Percentiles rank a stretch among this genome's conserved stretches.
These are phyloP conservation scores for Globisporangium megalacanthum DNA, from an alignment of 352 stramenopile genomes.

Conservation along the genomic window DNA sequence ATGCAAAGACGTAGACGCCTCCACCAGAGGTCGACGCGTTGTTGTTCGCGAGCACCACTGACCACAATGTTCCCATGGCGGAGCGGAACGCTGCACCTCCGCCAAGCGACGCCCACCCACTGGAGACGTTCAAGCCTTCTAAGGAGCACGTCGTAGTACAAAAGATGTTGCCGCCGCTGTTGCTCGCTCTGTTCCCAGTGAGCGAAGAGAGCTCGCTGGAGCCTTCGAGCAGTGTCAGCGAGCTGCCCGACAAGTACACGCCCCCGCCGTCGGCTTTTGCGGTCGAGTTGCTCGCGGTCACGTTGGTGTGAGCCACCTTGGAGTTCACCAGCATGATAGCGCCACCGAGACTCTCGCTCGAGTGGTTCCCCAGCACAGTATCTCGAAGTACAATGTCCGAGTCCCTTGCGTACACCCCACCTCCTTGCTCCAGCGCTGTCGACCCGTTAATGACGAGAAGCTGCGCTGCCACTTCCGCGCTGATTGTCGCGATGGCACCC, in stretches of 20 bases:
- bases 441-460: background rate
- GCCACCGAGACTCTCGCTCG: constrained; percentile 20
- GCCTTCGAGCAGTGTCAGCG: constrained; percentile 4
- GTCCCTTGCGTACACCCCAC: constrained; percentile 20
- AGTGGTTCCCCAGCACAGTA: constrained; percentile 4
- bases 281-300: constrained; percentile 18
- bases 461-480: background rate
- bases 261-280: constrained; percentile 29
- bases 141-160: background rate
- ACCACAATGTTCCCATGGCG: background rate
- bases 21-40: constrained; percentile 1
- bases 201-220: background rate
- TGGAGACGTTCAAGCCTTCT: constrained; percentile 1
- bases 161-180: constrained; percentile 14
- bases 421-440: constrained; percentile 14
- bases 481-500: constrained; percentile 3
- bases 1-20: constrained; percentile 1
- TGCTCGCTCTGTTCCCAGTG: constrained; percentile 6
- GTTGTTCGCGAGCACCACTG: constrained; percentile 4
- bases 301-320: constrained; percentile 18
- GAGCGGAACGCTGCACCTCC: constrained; percentile 14
- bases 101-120: constrained; percentile 8
- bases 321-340: constrained; percentile 20
- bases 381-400: constrained; percentile 8
- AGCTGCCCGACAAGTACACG: constrained; percentile 20